Percentiles rank a stretch among this genome's conserved stretches.
Conservation (phyloP, 1,284 basidiomycete species). For the Cryptococcus hybrid region DNA sequence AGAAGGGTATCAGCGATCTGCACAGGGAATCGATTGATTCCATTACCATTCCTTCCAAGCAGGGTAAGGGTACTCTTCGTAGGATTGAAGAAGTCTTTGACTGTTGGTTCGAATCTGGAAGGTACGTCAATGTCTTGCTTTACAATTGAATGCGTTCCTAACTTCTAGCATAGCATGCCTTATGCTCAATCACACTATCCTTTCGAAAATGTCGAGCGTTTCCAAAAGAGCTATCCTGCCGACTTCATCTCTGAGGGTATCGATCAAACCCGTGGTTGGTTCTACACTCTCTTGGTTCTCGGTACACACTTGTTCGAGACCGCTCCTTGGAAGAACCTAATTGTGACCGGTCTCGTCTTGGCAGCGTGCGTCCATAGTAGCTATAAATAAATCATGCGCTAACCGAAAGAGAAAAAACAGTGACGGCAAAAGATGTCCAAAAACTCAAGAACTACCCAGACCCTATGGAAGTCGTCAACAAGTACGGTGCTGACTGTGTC, state of each 20-base stretch:
- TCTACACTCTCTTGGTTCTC: conserved; percentile 96
- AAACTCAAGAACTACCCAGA: conserved; percentile 98
- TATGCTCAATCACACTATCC: conserved; percentile 98
- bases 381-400: not conserved
- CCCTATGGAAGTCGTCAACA: conserved; percentile 84
- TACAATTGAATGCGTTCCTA: not conserved
- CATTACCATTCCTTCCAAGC: conserved; percentile 90
- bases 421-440: conserved; percentile 99
- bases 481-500: conserved; percentile 94
- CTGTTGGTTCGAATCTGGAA: conserved; percentile 99
- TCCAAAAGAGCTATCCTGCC: conserved; percentile 84
- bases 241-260: conserved; percentile 98
- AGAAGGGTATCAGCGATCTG: conserved; percentile 81
- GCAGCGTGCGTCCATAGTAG: conserved; percentile 70
- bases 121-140: conserved; percentile 54
- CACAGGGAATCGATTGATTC: conserved; percentile 94
- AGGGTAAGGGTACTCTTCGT: conserved; percentile 85
- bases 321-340: conserved; percentile 98
- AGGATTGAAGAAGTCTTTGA: conserved; percentile 98
- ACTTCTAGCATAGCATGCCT: conserved; percentile 75
- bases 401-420: conserved; percentile 47
- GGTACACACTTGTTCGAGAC: conserved; percentile 90
- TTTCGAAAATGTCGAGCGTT: conserved; percentile 80
- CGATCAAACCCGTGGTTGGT: conserved; percentile 96
- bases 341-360: conserved; percentile 92